Evolutionary conservation across 176 grass and related monocot species (phyloP).

Genomic region (Tillandsia fasciculata): DNA sequence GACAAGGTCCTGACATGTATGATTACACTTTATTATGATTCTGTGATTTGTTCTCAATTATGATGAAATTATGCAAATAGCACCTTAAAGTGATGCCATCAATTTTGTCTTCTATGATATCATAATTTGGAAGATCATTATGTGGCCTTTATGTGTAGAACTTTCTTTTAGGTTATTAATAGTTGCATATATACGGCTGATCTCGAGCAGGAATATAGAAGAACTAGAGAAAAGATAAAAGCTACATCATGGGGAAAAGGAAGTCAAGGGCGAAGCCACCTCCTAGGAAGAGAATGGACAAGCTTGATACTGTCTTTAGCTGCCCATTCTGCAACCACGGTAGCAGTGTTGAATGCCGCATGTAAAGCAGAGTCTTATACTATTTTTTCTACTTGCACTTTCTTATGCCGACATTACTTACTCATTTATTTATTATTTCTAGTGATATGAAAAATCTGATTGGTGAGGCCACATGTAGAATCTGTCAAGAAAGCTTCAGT

Average conservation of each 20-base stretch:
- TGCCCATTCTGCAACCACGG: constrained; percentile 82
- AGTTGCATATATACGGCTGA: constrained; percentile 4
- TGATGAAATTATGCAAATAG: too few species aligned
- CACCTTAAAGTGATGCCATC: too few species aligned
- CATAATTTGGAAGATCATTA: neutral
- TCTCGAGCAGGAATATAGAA: constrained; percentile 27
- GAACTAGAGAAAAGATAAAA: constrained; percentile 19
- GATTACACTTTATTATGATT: too few species aligned
- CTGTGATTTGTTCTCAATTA: too few species aligned
- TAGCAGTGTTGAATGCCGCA: constrained; percentile 56
- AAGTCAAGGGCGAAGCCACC: constrained; percentile 61
- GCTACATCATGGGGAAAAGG: constrained; percentile 56
- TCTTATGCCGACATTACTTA: neutral
- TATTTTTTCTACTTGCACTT: neutral
- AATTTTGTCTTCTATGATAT: neutral
- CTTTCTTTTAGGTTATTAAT: neutral
- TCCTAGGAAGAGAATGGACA: constrained; percentile 76
- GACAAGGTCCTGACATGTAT: too few species aligned
- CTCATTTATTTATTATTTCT: constrained; percentile 11
- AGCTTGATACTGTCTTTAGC: constrained; percentile 60
- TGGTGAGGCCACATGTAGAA: constrained; percentile 66
- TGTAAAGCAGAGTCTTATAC: constrained; percentile 25
- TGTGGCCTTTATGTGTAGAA: neutral
- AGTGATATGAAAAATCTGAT: constrained; percentile 90
- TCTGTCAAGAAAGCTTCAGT: constrained; percentile 83